phyloP scores from a whole-genome alignment of 1,139 yeast genomes.

The Taphrina populina region DNA sequence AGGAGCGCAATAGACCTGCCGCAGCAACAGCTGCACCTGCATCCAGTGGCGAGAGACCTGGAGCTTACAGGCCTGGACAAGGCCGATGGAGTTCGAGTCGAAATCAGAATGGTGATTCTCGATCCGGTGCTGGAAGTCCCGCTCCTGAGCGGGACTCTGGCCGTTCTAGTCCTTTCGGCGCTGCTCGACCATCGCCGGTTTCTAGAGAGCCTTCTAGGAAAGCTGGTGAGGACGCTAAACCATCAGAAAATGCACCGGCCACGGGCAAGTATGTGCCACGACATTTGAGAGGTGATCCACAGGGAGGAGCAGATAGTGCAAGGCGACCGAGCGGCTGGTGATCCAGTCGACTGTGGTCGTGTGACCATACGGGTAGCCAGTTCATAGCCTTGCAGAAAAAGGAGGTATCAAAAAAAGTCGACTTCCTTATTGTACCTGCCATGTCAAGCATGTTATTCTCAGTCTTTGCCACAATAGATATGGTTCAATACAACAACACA shows the following conservation, averaged over 20 bases:
- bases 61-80: constrained; percentile 28
- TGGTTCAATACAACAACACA: too few relatives aligned
- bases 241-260: background rate
- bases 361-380: too few relatives aligned
- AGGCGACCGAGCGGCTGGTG: constrained; percentile 28
- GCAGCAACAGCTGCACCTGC: background rate
- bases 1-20: constrained; percentile 13
- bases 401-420: too few relatives aligned
- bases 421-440: too few relatives aligned
- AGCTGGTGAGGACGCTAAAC: background rate
- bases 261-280: constrained; percentile 29
- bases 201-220: background rate
- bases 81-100: constrained; percentile 31
- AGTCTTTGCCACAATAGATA: too few relatives aligned
- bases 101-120: background rate
- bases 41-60: constrained; percentile 2
- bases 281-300: constrained; percentile 26
- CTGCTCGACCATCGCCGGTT: constrained; percentile 9
- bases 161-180: constrained; percentile 14
- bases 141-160: constrained; percentile 9
- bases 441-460: too few relatives aligned
- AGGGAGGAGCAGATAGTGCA: constrained; percentile 14
- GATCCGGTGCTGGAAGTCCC: background rate
- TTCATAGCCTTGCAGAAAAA: too few relatives aligned
- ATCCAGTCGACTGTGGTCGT: too few relatives aligned